A percentile compares a stretch with the other conserved stretches of the same genome.
Evolutionary conservation across 169 alveolate species (phyloP).

Genomic region (Cryptosporidium canis): DNA sequence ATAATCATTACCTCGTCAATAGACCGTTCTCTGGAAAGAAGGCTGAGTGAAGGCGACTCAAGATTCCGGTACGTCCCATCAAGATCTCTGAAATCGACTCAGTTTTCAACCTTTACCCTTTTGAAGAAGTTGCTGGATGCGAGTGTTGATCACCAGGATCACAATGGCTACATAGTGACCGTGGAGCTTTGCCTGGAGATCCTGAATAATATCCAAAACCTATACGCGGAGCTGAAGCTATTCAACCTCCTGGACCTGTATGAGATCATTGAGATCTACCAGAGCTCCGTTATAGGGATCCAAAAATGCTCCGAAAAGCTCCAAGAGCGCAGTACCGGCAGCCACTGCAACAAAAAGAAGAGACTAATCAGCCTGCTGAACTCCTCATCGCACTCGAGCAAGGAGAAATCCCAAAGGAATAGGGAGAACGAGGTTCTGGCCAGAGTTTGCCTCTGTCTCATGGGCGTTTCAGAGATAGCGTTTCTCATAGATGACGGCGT

Average conservation of each 20-base stretch:
- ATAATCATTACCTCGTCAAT: neutral
- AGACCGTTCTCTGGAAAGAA: neutral
- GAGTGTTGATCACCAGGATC: neutral
- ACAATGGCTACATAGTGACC: neutral
- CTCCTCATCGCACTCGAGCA: neutral
- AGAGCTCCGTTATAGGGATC: neutral
- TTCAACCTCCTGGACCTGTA: neutral
- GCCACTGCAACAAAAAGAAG: neutral
- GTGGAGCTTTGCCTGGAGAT: conserved; percentile 16
- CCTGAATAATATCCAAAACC: neutral
- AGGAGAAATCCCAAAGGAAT: neutral
- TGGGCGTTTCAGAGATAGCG: neutral
- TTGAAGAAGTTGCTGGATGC: neutral
- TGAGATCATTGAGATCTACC: conserved; percentile 22
- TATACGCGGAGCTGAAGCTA: neutral
- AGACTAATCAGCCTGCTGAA: neutral
- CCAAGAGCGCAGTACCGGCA: neutral
- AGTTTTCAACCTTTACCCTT: neutral
- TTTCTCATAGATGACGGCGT: conserved; percentile 6
- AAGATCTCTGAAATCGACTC: neutral
- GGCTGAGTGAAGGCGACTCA: neutral
- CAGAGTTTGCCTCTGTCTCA: neutral
- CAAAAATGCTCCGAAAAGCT: neutral
- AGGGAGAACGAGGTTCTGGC: conserved; percentile 6
- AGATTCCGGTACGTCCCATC: neutral